These are phyloP conservation scores for Nigrograna mackinnonii DNA, from an alignment of 2,329 filamentous ascomycete genomes.

Conservation along the genomic window DNA sequence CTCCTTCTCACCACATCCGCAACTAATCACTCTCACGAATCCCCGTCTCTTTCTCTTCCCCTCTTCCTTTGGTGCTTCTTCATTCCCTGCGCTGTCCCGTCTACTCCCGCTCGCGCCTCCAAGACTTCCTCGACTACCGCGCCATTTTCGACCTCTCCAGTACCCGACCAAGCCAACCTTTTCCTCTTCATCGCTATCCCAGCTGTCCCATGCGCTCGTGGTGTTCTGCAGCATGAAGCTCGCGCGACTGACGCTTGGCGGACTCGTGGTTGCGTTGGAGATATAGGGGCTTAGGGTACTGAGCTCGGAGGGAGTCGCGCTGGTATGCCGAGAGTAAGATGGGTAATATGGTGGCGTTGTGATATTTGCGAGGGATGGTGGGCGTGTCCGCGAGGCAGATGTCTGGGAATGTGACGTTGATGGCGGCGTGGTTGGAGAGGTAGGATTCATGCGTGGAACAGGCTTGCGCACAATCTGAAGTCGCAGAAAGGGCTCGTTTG, in stretches of 20 bases:
- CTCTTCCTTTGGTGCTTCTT: conserved; percentile 11
- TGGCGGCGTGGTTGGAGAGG: conserved; percentile 25
- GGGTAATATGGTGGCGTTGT: conserved; percentile 17
- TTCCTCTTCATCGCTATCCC: conserved; percentile 35
- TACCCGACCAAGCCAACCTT: conserved; percentile 31
- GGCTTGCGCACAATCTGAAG: conserved; percentile 28
- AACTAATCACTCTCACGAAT: conserved; percentile 37
- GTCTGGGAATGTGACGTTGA: conserved; percentile 24
- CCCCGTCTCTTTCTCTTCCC: conserved; percentile 24
- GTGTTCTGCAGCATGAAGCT: conserved; percentile 31
- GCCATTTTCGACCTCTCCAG: conserved; percentile 21
- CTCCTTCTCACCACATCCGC: conserved; percentile 24
- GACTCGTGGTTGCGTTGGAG: conserved; percentile 13
- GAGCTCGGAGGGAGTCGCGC: conserved; percentile 31
- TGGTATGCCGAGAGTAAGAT: conserved; percentile 22
- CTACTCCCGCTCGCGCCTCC: conserved; percentile 8
- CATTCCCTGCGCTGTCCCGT: conserved; percentile 14
- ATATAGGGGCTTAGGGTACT: conserved; percentile 24
- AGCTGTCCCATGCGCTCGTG: conserved; percentile 40
- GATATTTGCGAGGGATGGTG: conserved; percentile 28
- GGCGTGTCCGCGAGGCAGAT: conserved; percentile 13
- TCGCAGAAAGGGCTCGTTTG: conserved; percentile 30
- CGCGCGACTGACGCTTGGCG: conserved; percentile 20
- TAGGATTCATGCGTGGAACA: conserved; percentile 5
- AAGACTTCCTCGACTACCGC: conserved; percentile 17